These are phyloP conservation scores for Heliamphora pulchella DNA, from an alignment of 179 eudicot genomes.

Conservation along the genomic window DNA sequence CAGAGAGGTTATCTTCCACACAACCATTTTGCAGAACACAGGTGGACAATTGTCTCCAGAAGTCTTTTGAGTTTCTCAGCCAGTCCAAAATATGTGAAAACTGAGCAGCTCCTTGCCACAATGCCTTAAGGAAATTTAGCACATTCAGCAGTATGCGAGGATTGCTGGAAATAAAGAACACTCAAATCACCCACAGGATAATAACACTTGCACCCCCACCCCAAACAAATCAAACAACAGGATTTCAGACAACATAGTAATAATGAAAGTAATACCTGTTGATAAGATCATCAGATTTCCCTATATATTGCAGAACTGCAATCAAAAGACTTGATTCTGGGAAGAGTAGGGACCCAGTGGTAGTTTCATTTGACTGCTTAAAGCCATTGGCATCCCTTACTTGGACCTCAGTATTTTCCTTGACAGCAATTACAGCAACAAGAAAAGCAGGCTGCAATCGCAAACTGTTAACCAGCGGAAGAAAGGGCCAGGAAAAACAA, in stretches of 20 bases:
- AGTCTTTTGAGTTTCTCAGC: conserved; percentile 53
- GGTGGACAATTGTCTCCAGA: conserved; percentile 63
- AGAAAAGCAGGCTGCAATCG: conserved; percentile 77
- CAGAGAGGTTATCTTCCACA: conserved; percentile 26
- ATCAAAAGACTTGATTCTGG: conserved; percentile 42
- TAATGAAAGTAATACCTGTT: conserved; percentile 40
- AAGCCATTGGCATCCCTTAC: conserved; percentile 19
- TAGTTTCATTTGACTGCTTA: conserved; percentile 31
- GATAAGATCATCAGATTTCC: conserved; percentile 40
- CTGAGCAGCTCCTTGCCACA: conserved; percentile 89
- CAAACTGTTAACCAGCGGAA: not conserved
- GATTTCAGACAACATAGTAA: not conserved
- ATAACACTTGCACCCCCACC: not conserved
- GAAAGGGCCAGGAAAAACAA: not conserved
- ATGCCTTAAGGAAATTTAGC: conserved; percentile 58
- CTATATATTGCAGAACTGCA: conserved; percentile 44
- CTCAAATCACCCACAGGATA: not conserved
- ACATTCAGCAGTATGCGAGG: conserved; percentile 44
- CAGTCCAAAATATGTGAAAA: conserved; percentile 50
- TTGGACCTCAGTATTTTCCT: conserved; percentile 31
- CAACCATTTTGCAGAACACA: conserved; percentile 24
- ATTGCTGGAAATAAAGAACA: conserved; percentile 43
- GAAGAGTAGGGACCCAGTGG: conserved; percentile 29
- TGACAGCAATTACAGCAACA: conserved; percentile 45
- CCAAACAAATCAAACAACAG: not conserved